phyloP scores from a whole-genome alignment of 140 eudicot species.

The Stevia rebaudiana region DNA sequence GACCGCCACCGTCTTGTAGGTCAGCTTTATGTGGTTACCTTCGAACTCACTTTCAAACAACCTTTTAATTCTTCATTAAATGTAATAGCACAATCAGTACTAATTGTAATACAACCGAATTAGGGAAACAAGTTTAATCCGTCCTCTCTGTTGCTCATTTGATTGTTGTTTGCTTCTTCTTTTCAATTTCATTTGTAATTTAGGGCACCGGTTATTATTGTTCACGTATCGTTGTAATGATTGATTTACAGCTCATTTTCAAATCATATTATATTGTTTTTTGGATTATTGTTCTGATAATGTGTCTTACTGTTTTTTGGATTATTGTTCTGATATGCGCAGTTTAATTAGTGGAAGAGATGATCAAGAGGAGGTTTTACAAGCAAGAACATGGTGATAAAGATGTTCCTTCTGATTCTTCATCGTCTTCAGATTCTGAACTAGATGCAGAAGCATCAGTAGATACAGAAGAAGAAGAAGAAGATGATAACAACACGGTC shows the following conservation, averaged over 20 bases:
- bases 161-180: not conserved
- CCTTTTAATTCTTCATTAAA: not conserved
- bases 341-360: conserved; percentile 29
- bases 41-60: not conserved
- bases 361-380: conserved; percentile 89
- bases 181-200: not conserved
- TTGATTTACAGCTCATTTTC: not conserved
- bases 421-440: conserved; percentile 77
- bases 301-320: not conserved
- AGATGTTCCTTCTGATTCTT: conserved; percentile 66
- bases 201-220: conserved; percentile 7
- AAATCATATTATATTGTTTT: not conserved
- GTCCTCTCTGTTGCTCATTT: not conserved
- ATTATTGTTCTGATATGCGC: not conserved
- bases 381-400: conserved; percentile 71
- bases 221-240: not conserved
- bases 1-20: conserved; percentile 16
- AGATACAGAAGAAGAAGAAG: conserved; percentile 31
- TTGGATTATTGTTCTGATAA: not conserved
- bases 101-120: not conserved
- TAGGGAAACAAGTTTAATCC: not conserved
- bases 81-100: not conserved
- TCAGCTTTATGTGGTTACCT: conserved; percentile 8
- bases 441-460: conserved; percentile 51
- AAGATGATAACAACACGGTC: conserved; percentile 29